Percentiles rank a stretch among this genome's conserved stretches.
Conservation (phyloP, 108 stramenopile species). For the Licmophora abbreviata region DNA sequence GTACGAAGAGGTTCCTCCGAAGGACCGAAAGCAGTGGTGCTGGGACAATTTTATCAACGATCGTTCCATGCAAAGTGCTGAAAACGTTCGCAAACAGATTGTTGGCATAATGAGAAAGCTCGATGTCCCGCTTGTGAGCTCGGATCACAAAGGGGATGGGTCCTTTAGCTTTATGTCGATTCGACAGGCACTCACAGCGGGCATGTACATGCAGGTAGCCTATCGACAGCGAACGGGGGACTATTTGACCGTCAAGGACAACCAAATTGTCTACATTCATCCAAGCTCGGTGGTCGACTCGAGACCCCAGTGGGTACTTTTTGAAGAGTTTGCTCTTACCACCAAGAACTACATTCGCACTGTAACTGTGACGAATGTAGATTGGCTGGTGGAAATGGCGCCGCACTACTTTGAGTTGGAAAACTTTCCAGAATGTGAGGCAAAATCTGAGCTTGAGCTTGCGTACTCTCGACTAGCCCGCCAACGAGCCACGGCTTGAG, state of each 20-base stretch:
- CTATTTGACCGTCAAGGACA: conserved; percentile 98
- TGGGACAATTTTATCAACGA: conserved; percentile 98
- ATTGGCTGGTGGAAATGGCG: conserved; percentile 95
- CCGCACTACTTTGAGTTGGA: conserved; percentile 98
- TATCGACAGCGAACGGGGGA: conserved; percentile 87
- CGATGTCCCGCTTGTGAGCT: conserved; percentile 79
- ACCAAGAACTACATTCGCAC: conserved; percentile 98
- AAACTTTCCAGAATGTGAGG: conserved; percentile 94
- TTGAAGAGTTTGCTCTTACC: conserved; percentile 98
- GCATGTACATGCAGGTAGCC: conserved; percentile 96
- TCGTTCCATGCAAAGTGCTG: conserved; percentile 85
- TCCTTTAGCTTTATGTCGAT: conserved; percentile 86
- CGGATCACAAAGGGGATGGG: conserved; percentile 71
- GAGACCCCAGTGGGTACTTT: conserved; percentile 97
- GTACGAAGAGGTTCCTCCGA: conserved; percentile 74
- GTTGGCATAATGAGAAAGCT: conserved; percentile 83
- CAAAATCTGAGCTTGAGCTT: conserved; percentile 75
- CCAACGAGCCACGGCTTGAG: too few relatives aligned
- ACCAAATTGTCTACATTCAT: conserved; percentile 94
- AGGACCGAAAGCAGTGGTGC: conserved; percentile 92
- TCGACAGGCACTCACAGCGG: conserved; percentile 80
- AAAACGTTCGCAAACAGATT: conserved; percentile 89
- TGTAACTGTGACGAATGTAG: conserved; percentile 84
- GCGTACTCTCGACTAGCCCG: conserved; percentile 68
- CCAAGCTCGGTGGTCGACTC: conserved; percentile 85